phyloP scores from a whole-genome alignment of 768 basidiomycete species.

The Naganishia antarctica region DNA sequence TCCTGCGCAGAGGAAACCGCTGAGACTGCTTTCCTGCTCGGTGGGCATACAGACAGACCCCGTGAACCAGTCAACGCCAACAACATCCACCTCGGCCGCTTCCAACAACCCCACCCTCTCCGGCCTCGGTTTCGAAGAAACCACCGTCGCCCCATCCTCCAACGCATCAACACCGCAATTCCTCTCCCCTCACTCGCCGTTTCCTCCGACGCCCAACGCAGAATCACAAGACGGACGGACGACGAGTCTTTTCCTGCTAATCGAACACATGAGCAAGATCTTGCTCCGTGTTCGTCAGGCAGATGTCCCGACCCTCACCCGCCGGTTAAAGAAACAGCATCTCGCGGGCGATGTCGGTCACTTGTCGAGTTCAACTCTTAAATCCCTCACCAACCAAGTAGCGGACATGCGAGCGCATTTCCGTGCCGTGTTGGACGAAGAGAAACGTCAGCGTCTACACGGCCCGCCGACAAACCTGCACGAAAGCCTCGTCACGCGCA shows the following conservation, averaged over 20 bases:
- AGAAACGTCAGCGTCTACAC: conserved; percentile 59
- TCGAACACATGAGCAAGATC: conserved; percentile 58
- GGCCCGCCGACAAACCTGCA: neutral
- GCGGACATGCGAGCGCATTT: conserved; percentile 67
- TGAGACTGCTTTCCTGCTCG: neutral
- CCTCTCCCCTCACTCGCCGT: conserved; percentile 14
- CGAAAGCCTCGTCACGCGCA: conserved; percentile 55
- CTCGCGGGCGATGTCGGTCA: conserved; percentile 75
- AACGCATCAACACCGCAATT: conserved; percentile 15
- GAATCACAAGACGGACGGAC: conserved; percentile 29
- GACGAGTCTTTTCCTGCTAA: conserved; percentile 44
- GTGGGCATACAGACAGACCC: conserved; percentile 9
- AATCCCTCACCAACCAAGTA: conserved; percentile 66
- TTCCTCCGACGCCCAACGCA: neutral
- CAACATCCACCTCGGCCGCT: neutral
- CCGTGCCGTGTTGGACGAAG: conserved; percentile 68
- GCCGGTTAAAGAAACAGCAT: conserved; percentile 84
- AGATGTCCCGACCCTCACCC: conserved; percentile 80
- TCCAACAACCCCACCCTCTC: conserved; percentile 2
- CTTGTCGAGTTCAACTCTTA: conserved; percentile 75
- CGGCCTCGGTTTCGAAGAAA: conserved; percentile 26
- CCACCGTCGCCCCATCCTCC: conserved; percentile 1
- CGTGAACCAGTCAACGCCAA: neutral
- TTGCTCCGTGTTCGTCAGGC: conserved; percentile 65
- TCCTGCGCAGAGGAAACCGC: conserved; percentile 13